phyloP scores from a whole-genome alignment of 768 basidiomycete genomes.

The Coprinopsis sp. region DNA sequence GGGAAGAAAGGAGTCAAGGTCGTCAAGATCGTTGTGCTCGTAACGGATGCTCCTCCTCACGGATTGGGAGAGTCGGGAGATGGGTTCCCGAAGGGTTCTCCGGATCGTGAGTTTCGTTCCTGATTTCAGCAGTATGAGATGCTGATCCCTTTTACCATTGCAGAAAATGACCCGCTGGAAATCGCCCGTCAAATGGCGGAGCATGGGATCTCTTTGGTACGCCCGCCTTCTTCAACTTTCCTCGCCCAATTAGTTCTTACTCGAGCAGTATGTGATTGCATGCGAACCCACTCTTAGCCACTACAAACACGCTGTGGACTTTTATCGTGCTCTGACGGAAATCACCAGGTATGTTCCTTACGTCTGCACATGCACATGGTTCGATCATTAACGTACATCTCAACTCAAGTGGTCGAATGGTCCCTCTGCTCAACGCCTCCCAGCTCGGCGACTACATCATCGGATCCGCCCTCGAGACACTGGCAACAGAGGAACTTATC shows the following conservation, averaged over 20 bases:
- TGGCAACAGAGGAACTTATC: constrained; percentile 25
- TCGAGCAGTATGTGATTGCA: constrained; percentile 47
- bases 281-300: constrained; percentile 42
- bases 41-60: constrained; percentile 58
- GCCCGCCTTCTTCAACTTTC: constrained; percentile 13
- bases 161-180: constrained; percentile 27
- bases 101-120: constrained; percentile 22
- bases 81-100: constrained; percentile 26
- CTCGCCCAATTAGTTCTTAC: background rate
- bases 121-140: background rate
- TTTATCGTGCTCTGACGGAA: constrained; percentile 23
- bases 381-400: too few species aligned
- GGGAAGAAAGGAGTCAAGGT: too few species aligned
- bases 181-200: constrained; percentile 41
- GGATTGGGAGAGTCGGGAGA: constrained; percentile 53
- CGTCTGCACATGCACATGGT: too few species aligned
- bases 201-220: constrained; percentile 48
- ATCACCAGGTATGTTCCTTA: constrained; percentile 19
- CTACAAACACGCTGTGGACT: constrained; percentile 24
- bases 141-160: background rate
- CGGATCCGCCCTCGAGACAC: constrained; percentile 26
- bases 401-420: constrained; percentile 24
- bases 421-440: constrained; percentile 25
- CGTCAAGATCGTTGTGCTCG: constrained; percentile 49
- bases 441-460: constrained; percentile 27